Evolutionary conservation across 305 asterid genomes (phyloP).

Genomic region (Fraxinus floribunda): DNA sequence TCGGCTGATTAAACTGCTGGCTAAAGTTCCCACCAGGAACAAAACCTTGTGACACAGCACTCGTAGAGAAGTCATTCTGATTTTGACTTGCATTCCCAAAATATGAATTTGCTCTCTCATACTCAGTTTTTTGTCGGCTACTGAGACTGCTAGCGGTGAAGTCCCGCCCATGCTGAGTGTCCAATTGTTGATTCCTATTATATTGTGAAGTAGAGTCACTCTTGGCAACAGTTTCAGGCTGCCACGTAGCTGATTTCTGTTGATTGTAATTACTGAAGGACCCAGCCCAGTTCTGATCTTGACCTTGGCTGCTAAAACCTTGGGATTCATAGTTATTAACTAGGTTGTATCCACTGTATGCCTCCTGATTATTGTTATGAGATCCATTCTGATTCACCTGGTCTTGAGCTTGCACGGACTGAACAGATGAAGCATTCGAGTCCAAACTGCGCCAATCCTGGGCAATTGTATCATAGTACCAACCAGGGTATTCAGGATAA

Average conservation of each 20-base stretch:
- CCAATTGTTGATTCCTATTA: slow-evolving; percentile 39
- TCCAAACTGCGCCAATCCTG: slow-evolving; percentile 74
- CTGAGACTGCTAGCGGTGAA: slow-evolving; percentile 36
- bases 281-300: slow-evolving; percentile 50
- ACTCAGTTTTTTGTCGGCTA: slow-evolving; percentile 41
- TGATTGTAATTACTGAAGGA: slow-evolving; percentile 46
- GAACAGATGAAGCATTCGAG: slow-evolving; percentile 47
- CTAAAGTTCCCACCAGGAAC: slow-evolving; percentile 40
- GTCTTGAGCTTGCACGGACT: slow-evolving; percentile 46
- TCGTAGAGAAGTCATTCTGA: slow-evolving; percentile 41
- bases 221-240: slow-evolving; percentile 38
- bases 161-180: slow-evolving; percentile 42
- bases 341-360: slow-evolving; percentile 31
- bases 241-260: slow-evolving; percentile 45
- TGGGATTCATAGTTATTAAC: slow-evolving; percentile 41
- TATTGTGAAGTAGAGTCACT: slow-evolving; percentile 38
- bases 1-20: slow-evolving; percentile 51
- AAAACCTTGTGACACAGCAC: slow-evolving; percentile 40
- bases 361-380: slow-evolving; percentile 35
- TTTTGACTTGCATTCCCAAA: slow-evolving; percentile 42
- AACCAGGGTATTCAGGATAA: slow-evolving; percentile 92
- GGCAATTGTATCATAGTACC: slow-evolving; percentile 80
- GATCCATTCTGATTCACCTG: slow-evolving; percentile 51
- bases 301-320: slow-evolving; percentile 43
- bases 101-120: slow-evolving; percentile 39